phyloP scores from a whole-genome alignment of 2,329 filamentous ascomycete species.

The Aspergillus tamarii region DNA sequence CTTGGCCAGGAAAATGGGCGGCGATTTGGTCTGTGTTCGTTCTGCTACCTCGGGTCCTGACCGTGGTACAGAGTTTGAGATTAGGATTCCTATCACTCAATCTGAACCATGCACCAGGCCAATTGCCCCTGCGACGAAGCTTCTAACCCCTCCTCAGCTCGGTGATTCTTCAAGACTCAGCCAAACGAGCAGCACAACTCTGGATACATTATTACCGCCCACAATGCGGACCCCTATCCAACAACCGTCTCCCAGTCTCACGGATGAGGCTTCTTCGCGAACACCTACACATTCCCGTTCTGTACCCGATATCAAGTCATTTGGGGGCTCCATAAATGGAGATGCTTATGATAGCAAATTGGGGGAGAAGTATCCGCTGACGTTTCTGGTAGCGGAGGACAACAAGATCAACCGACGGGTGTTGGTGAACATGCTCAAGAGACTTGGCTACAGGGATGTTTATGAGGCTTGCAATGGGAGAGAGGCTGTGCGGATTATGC shows the following conservation, averaged over 20 bases:
- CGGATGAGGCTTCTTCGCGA: conserved; percentile 30
- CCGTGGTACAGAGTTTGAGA: conserved; percentile 70
- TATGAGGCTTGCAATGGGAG: conserved; percentile 69
- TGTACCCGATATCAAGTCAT: conserved; percentile 25
- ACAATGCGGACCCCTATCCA: conserved; percentile 31
- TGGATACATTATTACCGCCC: conserved; percentile 26
- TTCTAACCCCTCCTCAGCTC: conserved; percentile 34
- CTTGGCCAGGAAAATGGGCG: conserved; percentile 68
- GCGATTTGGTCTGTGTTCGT: conserved; percentile 66
- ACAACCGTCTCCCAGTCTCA: conserved; percentile 33
- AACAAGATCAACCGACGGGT: conserved; percentile 73
- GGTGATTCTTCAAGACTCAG: conserved; percentile 26
- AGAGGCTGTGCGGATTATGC: conserved; percentile 67
- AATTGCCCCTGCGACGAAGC: conserved; percentile 51
- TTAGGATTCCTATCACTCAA: conserved; percentile 64
- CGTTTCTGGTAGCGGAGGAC: conserved; percentile 72
- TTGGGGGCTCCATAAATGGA: conserved; percentile 30
- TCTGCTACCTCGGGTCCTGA: conserved; percentile 64
- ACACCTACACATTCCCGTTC: conserved; percentile 28
- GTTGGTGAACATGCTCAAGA: conserved; percentile 66
- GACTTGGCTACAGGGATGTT: conserved; percentile 67
- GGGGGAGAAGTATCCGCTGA: conserved; percentile 63
- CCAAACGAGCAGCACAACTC: conserved; percentile 27
- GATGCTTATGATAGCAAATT: conserved; percentile 59
- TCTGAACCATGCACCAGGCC: conserved; percentile 50